phyloP scores from a whole-genome alignment of 2,329 filamentous ascomycete genomes.

The Epichloe hybrida region DNA sequence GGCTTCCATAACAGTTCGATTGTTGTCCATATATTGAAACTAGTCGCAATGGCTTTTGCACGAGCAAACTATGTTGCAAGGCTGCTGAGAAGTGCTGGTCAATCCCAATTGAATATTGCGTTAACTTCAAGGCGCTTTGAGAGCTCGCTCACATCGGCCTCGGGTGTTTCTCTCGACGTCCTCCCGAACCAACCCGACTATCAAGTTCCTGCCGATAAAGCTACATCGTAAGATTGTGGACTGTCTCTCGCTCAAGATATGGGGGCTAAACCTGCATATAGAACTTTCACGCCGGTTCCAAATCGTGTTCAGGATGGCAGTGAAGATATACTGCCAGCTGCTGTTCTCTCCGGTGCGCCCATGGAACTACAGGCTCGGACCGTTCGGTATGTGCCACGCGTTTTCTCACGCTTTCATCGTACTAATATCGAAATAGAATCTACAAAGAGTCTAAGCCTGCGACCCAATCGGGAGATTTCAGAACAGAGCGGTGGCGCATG shows the following conservation, averaged over 20 bases:
- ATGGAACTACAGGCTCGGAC: conserved; percentile 86
- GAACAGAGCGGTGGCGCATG: conserved; percentile 81
- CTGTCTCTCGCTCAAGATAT: not conserved
- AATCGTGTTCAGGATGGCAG: conserved; percentile 83
- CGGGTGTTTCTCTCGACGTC: conserved; percentile 23
- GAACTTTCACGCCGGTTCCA: conserved; percentile 81
- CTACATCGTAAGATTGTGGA: conserved; percentile 57
- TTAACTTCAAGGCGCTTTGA: conserved; percentile 40
- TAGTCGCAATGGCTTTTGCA: conserved; percentile 49
- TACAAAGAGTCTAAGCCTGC: conserved; percentile 87
- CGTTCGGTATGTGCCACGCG: conserved; percentile 55
- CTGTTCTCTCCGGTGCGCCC: conserved; percentile 81
- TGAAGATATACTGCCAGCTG: conserved; percentile 68
- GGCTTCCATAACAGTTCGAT: conserved; percentile 9
- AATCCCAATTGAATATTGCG: conserved; percentile 24
- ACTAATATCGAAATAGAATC: conserved; percentile 46
- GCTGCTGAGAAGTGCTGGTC: conserved; percentile 34
- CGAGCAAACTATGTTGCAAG: conserved; percentile 40
- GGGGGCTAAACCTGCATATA: conserved; percentile 21
- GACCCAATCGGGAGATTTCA: conserved; percentile 86
- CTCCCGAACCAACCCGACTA: conserved; percentile 65
- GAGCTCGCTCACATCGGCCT: conserved; percentile 33
- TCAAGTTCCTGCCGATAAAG: conserved; percentile 67
- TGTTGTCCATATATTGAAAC: conserved; percentile 13
- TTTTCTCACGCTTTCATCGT: not conserved